Evolutionary conservation across 441 rosid species (phyloP), one percentile per base, ranked within the genome.

Genomic region (Syzygium syzygioides): DNA sequence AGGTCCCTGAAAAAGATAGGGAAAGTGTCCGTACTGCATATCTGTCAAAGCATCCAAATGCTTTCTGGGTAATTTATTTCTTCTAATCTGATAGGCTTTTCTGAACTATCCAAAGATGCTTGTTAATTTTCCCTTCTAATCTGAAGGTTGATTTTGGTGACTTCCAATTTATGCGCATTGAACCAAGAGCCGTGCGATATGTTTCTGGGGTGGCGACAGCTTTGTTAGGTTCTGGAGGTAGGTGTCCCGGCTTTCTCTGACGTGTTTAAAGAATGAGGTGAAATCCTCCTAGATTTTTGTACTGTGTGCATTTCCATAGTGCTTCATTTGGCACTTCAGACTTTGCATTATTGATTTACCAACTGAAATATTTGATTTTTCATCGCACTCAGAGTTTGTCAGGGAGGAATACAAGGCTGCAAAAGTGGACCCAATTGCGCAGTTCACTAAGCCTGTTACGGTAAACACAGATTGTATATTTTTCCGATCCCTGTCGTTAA

Each of bases 141-240:
- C 32, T 87, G 87, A 93, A 96, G 99, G 99, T 97, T 92, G 99
- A 97, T 91, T 97, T 97, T 54, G 98, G 97, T 55, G 99, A 97
- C 94, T 97, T 96, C 92, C 95, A 94, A 90, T 96, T 97, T 90
- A 84, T 96, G 90, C 93, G 94, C 32, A 94, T 97, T 34, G 94
- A 95, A 92, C 99, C 99, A 54, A 97, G 93, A 88, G 93, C 92
- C 86, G 96, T 96, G 90, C 92, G 96, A 90, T 97, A 94, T 90
- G 97, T 96, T 15, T 96, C 98, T 55, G 99, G 99, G 80, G 94
- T 95, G 86, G 99, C 98, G 85, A 94, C 99, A 85, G 97, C 99
- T 89, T 93, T 95, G 87, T 94, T 96, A 86, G 96, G 99, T 91
- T 96, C 99, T 23, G 99, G 99, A 95, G 99, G 99, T 97, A 25